phyloP scores from a whole-genome alignment of 192 early-diverging fungal species.

The Coemansia sp. region DNA sequence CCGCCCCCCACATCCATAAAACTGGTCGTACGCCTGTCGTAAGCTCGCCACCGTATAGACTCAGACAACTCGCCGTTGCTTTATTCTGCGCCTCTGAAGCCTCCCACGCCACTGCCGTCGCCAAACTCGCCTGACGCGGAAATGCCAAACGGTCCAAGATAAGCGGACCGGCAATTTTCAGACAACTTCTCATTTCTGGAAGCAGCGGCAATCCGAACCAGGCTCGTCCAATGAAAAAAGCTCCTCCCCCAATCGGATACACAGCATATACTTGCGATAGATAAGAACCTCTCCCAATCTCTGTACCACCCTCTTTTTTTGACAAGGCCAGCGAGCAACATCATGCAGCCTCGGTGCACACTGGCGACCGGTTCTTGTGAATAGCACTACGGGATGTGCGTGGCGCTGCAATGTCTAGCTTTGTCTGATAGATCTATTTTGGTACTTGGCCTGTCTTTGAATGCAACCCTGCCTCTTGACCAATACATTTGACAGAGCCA shows the following conservation, averaged over 20 bases:
- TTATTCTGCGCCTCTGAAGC: not conserved
- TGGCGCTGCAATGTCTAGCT: not conserved
- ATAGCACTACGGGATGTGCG: not conserved
- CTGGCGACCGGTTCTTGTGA: not conserved
- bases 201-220: constrained; percentile 9
- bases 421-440: not conserved
- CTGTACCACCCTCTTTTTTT: not conserved
- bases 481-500: not conserved
- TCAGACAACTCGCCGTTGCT: not conserved
- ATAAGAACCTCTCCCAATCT: constrained; percentile 4
- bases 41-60: not conserved
- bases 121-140: not conserved
- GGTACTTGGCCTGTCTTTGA: not conserved
- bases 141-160: not conserved
- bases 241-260: not conserved
- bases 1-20: not conserved
- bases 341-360: not conserved
- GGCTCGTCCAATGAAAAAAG: not conserved
- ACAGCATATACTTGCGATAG: not conserved
- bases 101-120: not conserved
- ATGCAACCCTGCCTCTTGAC: constrained; percentile 5
- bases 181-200: constrained; percentile 8
- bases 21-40: not conserved
- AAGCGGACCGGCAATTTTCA: not conserved
- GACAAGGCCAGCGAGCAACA: too few species aligned